Base-by-base conservation (phyloP, 352 stramenopile species). In the Phytophthora multivora region DNA sequence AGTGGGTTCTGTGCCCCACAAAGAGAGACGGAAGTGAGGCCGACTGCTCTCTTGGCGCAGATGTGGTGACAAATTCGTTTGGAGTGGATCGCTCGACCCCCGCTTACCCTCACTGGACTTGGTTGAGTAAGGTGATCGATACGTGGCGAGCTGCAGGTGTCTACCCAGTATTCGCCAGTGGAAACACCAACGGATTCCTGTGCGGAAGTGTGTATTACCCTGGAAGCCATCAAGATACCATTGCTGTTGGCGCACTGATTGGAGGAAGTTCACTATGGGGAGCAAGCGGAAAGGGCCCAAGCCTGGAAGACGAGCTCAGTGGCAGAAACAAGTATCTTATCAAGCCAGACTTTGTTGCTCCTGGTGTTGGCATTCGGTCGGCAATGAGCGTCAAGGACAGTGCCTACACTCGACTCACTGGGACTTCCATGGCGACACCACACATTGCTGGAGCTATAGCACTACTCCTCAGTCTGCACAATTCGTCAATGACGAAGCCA, bases 371-470 rank as follows among this genome's bases (percentile, higher is more conserved):
- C 3, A 89, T 93, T 60, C 73, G 80, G 40, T 92, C 83, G 2
- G 76, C 80, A 0, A 61, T 87, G 43, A 93, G 80, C 30, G 76
- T 76, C 19, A 73, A 69, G 16, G 80, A 93, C 59, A 64, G 36
- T 10, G 71, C 75, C 10, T 90, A 86, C 50, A 89, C 80, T 18
- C 64, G 80, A 9, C 54, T 93, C 10, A 89, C 84, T 11, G 84
- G 84, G 3, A 93, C 84, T 19, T 91, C 81, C 4, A 93, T 93
- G 84, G 80, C 84, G 13, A 89, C 84, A 13, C 84, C 84, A 4
- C 84, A 93, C 35, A 52, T 93, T 5, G 66, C 80, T 23, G 84
- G 84, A 23, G 67, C 76, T 16, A 73, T 89, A 5, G 84, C 84
- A 7, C 53, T 93, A 12, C 49, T 93, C 7, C 66, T 90, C 4